These are phyloP conservation scores for Scytalidium sp. DNA, from an alignment of 2,329 filamentous ascomycete genomes.

Conservation along the genomic window DNA sequence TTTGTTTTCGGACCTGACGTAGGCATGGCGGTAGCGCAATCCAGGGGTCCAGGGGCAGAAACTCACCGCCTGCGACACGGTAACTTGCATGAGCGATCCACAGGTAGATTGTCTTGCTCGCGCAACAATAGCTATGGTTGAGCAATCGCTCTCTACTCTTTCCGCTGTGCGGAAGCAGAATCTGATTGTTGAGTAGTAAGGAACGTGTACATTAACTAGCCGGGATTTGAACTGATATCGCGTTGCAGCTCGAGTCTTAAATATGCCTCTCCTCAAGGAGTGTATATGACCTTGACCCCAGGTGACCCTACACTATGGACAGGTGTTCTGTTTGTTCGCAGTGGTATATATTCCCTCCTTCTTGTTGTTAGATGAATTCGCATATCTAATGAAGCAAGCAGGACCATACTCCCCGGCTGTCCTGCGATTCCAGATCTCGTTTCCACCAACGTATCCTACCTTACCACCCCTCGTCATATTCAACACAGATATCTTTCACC, in stretches of 20 bases:
- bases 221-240: constrained; percentile 8
- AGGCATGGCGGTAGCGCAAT: too few species aligned
- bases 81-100: not conserved
- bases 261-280: constrained; percentile 77
- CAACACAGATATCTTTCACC: constrained; percentile 91
- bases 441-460: constrained; percentile 75
- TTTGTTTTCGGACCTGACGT: too few species aligned
- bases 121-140: constrained; percentile 13
- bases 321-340: constrained; percentile 86
- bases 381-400: constrained; percentile 31
- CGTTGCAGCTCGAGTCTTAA: constrained; percentile 69
- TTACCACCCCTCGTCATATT: constrained; percentile 85
- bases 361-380: constrained; percentile 4
- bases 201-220: not conserved
- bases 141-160: constrained; percentile 18
- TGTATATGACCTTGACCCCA: constrained; percentile 82
- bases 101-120: not conserved
- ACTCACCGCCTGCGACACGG: not conserved
- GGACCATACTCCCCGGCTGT: constrained; percentile 87
- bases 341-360: constrained; percentile 54
- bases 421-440: constrained; percentile 85
- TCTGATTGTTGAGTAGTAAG: constrained; percentile 30
- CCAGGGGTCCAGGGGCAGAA: too few species aligned
- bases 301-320: constrained; percentile 82
- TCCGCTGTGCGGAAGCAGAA: constrained; percentile 29